phyloP scores from a whole-genome alignment of 2,329 filamentous ascomycete genomes.

The Biscogniauxia mediterranea region DNA sequence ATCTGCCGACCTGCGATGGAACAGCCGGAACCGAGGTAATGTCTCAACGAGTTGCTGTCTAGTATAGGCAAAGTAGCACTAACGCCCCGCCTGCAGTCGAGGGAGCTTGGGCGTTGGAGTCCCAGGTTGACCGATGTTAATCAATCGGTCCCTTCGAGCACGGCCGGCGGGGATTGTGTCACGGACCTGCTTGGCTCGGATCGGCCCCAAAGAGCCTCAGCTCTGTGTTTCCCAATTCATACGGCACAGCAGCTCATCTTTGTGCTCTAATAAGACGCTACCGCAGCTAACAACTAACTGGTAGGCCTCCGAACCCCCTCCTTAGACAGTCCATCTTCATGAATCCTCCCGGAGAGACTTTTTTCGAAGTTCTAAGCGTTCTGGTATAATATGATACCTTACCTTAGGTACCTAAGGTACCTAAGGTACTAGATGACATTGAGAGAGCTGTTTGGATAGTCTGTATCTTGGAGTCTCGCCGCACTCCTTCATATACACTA shows the following conservation, averaged over 20 bases:
- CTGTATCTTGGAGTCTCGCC: neutral
- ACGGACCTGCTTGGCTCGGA: neutral
- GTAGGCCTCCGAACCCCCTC: too few relatives aligned
- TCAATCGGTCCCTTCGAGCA: neutral
- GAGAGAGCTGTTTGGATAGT: neutral
- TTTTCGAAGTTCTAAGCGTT: neutral
- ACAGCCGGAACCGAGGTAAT: neutral
- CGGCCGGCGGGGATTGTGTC: neutral
- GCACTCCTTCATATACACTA: neutral
- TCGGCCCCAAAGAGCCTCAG: neutral
- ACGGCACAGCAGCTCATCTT: neutral
- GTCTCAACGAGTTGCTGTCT: neutral
- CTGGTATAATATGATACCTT: neutral
- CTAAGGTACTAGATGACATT: neutral
- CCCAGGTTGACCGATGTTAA: neutral
- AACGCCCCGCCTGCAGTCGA: neutral
- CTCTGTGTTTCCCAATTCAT: neutral
- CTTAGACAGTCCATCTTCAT: neutral
- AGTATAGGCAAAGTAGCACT: neutral
- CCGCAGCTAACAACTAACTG: too few relatives aligned
- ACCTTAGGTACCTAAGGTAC: neutral
- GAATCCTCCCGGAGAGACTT: neutral
- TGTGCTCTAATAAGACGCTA: too few relatives aligned
- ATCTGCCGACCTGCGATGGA: neutral
- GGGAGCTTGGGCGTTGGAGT: neutral